Evolutionary conservation across 495 filamentous ascomycete genomes (phyloP), one percentile per base, ranked within the genome.

Genomic region (Xylaria intraflava): DNA sequence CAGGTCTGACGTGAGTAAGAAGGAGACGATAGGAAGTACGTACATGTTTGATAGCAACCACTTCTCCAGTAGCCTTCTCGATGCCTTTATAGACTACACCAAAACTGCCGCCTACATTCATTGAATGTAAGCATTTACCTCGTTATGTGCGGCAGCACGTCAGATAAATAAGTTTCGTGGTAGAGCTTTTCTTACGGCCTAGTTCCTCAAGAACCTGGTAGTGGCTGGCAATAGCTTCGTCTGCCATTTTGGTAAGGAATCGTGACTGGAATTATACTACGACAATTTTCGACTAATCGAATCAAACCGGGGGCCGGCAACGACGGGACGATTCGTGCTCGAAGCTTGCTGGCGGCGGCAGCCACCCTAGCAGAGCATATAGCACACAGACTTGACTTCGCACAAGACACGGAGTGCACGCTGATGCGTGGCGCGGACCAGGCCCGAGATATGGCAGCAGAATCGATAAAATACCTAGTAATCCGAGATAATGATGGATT

Each of bases 11-110:
- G 17, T 1, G 41, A 8, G 16, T 10, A 24, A 16, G 19, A 35
- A 10, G 27, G 14, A 23, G n/a, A 16, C 19, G 31, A 36, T 38
- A 56, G 31, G 16, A 46, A 48, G 44, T 22, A 69, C 83, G 62
- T 74, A 89, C 88, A 77, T 90, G 88, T 67, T 95, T 95, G 64
- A 96, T 88, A 6, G 90, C 91, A 46, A 96, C 90, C 36, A 90
- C 83, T 60, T 95, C 88, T 38, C 90, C 90, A 8, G 89, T 94
- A 9, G 80, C 69, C 58, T 82, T 84, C 62, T 94, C 89, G 65
- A 94, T 88, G 23, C 84, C 93, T 72, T 98, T 98, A 78, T 95
- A 98, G 19, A 98, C 93, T 22, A 87, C 83, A 46, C 93, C 93
- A 69, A 98, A 96, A 69, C 92, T 96, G 38, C 92, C 92, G 67